These are phyloP conservation scores for Alopecurus myosuroides DNA, from an alignment of 176 grass and related monocot species.

Conservation along the genomic window DNA sequence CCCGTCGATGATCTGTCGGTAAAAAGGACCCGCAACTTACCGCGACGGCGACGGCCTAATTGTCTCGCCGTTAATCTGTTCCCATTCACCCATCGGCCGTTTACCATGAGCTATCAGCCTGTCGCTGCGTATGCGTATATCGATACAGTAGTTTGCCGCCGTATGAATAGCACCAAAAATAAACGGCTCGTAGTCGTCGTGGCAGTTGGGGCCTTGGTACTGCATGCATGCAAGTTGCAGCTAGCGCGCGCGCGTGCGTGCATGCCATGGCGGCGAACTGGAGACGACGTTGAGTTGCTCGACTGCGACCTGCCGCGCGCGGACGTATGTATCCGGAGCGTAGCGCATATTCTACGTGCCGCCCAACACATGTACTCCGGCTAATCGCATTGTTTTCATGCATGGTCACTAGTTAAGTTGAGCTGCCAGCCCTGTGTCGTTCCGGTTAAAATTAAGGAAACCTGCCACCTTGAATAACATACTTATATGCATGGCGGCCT, in stretches of 20 bases:
- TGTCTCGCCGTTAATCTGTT: neutral
- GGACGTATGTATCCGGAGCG: neutral
- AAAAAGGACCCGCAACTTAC: slow-evolving; percentile 18
- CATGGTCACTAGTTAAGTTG: neutral
- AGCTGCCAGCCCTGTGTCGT: neutral
- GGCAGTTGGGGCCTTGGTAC: neutral
- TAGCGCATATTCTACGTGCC: slow-evolving; percentile 8
- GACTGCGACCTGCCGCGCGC: slow-evolving; percentile 27
- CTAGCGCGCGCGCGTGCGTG: neutral
- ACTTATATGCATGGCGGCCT: neutral
- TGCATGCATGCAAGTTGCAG: neutral
- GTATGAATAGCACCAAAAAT: neutral
- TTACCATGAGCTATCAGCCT: neutral
- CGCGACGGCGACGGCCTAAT: neutral
- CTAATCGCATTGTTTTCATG: slow-evolving; percentile 6
- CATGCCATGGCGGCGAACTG: neutral
- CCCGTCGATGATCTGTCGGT: neutral
- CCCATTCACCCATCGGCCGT: neutral
- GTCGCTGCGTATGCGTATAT: too few relatives aligned
- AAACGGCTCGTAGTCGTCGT: neutral
- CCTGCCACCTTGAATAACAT: slow-evolving; percentile 6
- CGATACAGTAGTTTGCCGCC: neutral
- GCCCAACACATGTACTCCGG: slow-evolving; percentile 27
- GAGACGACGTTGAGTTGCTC: neutral
- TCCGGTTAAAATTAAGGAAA: slow-evolving; percentile 3